A percentile compares a stretch with the other conserved stretches of the same genome.
These are phyloP conservation scores for Cyamopsis tetragonoloba DNA, from an alignment of 306 rosid genomes.

Conservation along the genomic window DNA sequence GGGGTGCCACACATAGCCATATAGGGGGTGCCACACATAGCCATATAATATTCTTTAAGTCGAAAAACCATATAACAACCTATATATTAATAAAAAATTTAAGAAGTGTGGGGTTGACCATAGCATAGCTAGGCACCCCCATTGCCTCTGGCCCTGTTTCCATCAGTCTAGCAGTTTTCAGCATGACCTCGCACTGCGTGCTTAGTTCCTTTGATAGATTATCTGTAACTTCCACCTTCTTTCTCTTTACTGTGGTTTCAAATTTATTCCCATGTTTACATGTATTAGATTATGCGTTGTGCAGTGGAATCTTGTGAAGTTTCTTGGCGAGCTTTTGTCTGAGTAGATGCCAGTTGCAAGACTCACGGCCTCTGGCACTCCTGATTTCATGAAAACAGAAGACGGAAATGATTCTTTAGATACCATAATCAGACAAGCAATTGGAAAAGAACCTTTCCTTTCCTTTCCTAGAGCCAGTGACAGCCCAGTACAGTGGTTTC, in stretches of 20 bases:
- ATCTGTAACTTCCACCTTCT: not conserved
- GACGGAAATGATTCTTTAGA: constrained; percentile 76
- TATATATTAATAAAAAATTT: too few species aligned
- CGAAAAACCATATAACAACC: too few species aligned
- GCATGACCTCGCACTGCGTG: not conserved
- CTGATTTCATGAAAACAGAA: constrained; percentile 65
- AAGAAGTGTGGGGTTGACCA: too few species aligned
- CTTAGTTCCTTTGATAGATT: constrained; percentile 12
- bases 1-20: too few species aligned
- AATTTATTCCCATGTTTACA: constrained; percentile 2
- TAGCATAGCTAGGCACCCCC: too few species aligned
- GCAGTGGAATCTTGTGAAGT: constrained; percentile 34
- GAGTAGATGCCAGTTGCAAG: constrained; percentile 75
- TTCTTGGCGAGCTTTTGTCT: constrained; percentile 26
- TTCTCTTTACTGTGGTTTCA: not conserved
- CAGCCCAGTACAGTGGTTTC: constrained; percentile 73
- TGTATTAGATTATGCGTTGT: constrained; percentile 15
- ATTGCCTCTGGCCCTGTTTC: not conserved
- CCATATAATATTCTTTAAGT: too few species aligned
- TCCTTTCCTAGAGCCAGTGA: constrained; percentile 71
- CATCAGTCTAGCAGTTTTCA: not conserved
- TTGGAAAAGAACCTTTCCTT: constrained; percentile 71
- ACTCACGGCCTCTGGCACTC: constrained; percentile 47
- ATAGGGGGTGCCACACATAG: too few species aligned
- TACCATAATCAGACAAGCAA: constrained; percentile 63